phyloP scores from a whole-genome alignment of 2,329 filamentous ascomycete species.

The Penicillium crustosum region DNA sequence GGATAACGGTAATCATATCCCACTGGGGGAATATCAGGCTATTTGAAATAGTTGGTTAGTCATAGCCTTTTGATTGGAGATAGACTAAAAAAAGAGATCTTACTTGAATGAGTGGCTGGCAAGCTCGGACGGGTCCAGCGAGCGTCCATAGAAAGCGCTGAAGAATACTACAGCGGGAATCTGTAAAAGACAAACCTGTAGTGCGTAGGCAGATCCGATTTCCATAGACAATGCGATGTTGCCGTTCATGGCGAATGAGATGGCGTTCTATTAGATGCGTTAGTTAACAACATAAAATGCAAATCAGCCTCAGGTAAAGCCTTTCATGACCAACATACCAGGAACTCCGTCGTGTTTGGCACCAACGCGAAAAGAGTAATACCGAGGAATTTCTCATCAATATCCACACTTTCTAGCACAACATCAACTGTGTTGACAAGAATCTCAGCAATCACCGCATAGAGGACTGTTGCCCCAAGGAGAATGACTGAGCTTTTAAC shows the following conservation, averaged over 20 bases:
- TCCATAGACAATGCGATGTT: constrained; percentile 99
- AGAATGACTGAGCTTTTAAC: constrained; percentile 87
- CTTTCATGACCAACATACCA: constrained; percentile 59
- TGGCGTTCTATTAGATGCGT: constrained; percentile 70
- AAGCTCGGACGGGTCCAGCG: constrained; percentile 56
- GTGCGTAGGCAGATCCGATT: constrained; percentile 92
- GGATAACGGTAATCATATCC: constrained; percentile 96
- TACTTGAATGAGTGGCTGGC: constrained; percentile 55
- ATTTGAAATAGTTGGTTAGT: constrained; percentile 8
- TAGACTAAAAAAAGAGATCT: constrained; percentile 18
- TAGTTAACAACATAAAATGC: constrained; percentile 9
- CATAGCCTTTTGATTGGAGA: constrained; percentile 11
- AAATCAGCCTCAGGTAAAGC: not conserved
- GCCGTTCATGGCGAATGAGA: constrained; percentile 99
- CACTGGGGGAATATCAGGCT: constrained; percentile 95
- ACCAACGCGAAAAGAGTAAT: constrained; percentile 96
- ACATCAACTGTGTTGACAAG: constrained; percentile 95
- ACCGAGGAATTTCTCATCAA: constrained; percentile 96
- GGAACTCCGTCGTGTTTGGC: constrained; percentile 95
- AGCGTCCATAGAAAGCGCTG: constrained; percentile 70
- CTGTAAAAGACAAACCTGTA: constrained; percentile 93
- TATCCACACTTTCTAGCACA: constrained; percentile 83
- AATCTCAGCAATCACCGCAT: constrained; percentile 97
- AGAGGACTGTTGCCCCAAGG: constrained; percentile 82
- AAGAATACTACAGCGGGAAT: constrained; percentile 91